phyloP scores from a whole-genome alignment of 2,329 filamentous ascomycete genomes.

The Venturia oleaginea region DNA sequence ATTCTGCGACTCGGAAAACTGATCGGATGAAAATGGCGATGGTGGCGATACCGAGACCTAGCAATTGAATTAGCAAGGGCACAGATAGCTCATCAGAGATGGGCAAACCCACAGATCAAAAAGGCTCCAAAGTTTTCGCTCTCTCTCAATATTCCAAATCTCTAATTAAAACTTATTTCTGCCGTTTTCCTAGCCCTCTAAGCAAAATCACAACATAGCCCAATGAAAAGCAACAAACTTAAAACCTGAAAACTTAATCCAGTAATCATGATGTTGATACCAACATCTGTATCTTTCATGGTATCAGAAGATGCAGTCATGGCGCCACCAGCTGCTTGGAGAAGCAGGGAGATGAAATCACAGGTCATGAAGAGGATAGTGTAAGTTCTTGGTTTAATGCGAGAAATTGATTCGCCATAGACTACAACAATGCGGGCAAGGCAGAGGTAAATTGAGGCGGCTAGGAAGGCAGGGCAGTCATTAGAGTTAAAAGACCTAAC shows the following conservation, averaged over 20 bases:
- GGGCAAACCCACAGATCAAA: background rate
- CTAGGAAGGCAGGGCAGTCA: constrained; percentile 46
- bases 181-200: constrained; percentile 11
- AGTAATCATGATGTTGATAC: constrained; percentile 49
- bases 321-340: constrained; percentile 38
- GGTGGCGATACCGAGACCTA: constrained; percentile 31
- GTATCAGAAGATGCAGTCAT: constrained; percentile 43
- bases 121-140: background rate
- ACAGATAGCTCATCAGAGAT: background rate
- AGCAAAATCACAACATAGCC: constrained; percentile 30
- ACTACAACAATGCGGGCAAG: constrained; percentile 36
- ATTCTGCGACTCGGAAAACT: constrained; percentile 41
- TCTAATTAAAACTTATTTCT: background rate
- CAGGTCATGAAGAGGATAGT: constrained; percentile 43
- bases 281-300: constrained; percentile 34
- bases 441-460: constrained; percentile 58
- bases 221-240: constrained; percentile 40
- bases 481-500: constrained; percentile 43
- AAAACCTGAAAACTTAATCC: constrained; percentile 50
- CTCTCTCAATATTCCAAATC: background rate
- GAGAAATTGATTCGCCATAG: constrained; percentile 28
- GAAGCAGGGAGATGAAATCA: constrained; percentile 38
- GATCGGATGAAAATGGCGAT: constrained; percentile 39
- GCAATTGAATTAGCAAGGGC: constrained; percentile 13
- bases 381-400: constrained; percentile 37